Percentiles rank a stretch among this genome's conserved stretches.
phyloP scores from a whole-genome alignment of 1,284 basidiomycete species.

The Cutaneotrichosporon mucoides region DNA sequence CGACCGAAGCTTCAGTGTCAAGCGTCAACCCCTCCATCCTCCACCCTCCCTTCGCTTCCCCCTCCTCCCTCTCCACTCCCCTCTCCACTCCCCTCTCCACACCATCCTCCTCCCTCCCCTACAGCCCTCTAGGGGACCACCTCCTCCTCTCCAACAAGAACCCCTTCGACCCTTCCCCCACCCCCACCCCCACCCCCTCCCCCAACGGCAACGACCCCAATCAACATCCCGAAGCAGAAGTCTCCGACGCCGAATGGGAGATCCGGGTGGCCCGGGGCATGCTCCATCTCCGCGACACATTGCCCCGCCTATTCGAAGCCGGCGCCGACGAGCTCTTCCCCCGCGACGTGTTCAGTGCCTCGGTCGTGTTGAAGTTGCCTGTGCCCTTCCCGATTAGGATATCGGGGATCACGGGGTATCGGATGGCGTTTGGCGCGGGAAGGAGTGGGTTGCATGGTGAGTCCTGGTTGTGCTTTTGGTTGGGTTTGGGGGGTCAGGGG shows the following conservation, averaged over 20 bases:
- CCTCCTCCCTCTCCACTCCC: no score
- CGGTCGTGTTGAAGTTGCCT: conserved; percentile 42
- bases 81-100: no score
- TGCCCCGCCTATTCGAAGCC: conserved; percentile 44
- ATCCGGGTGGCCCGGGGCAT: conserved; percentile 45
- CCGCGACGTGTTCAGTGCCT: conserved; percentile 40
- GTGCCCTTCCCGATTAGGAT: conserved; percentile 44
- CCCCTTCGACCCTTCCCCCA: no score
- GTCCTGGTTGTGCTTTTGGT: conserved; percentile 3
- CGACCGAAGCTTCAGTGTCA: no score
- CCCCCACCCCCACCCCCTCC: no score
- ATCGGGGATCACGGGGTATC: conserved; percentile 40
- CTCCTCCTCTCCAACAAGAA: no score
- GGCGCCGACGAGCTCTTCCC: conserved; percentile 37
- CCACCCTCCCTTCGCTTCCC: no score
- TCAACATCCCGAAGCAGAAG: conserved; percentile 31
- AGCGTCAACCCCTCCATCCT: no score
- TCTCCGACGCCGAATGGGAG: conserved; percentile 48
- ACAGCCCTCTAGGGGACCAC: no score
- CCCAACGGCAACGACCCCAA: not conserved
- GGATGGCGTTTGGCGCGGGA: conserved; percentile 42
- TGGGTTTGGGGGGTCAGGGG: no score
- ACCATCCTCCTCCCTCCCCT: no score
- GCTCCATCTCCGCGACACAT: conserved; percentile 46
- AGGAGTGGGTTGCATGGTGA: conserved; percentile 48